Evolutionary conservation across 345 rosid species (phyloP).

Genomic region (Lepidium aucheri): DNA sequence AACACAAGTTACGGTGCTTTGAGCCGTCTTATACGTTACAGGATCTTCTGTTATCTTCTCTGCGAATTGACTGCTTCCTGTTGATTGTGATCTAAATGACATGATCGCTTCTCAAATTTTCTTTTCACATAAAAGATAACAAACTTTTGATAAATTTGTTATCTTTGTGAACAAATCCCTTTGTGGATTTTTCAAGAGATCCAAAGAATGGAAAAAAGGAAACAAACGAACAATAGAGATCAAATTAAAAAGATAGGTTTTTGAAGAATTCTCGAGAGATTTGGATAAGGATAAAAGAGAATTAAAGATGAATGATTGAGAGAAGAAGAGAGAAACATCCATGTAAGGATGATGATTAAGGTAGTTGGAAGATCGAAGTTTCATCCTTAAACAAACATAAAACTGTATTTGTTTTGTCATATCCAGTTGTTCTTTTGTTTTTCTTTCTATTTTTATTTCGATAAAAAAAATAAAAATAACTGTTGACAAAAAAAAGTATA

Average conservation of each 20-base stretch:
- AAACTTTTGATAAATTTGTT: background rate
- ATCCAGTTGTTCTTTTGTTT: conserved; percentile 3
- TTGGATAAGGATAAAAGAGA: conserved; percentile 11
- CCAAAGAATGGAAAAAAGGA: background rate
- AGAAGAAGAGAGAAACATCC: conserved; percentile 18
- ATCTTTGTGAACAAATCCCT: background rate
- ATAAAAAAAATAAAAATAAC: background rate
- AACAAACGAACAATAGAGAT: background rate
- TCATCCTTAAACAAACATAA: conserved; percentile 16
- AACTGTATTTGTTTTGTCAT: conserved; percentile 16
- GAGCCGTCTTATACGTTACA: conserved; percentile 40
- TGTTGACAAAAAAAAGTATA: no score
- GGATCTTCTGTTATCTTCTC: conserved; percentile 62
- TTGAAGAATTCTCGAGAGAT: no score
- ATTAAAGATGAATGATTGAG: background rate
- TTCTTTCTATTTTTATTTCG: conserved; percentile 1
- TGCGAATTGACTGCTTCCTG: conserved; percentile 20
- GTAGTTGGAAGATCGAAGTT: background rate
- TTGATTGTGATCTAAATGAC: conserved; percentile 23
- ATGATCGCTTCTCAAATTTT: no score
- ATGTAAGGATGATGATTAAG: conserved; percentile 25
- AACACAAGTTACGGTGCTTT: conserved; percentile 64
- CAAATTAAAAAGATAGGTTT: conserved; percentile 5
- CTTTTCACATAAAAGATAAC: background rate
- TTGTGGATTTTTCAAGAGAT: background rate